Evolutionary conservation across 2,329 filamentous ascomycete species (phyloP).

Genomic region (Rugonectria rugulosa): DNA sequence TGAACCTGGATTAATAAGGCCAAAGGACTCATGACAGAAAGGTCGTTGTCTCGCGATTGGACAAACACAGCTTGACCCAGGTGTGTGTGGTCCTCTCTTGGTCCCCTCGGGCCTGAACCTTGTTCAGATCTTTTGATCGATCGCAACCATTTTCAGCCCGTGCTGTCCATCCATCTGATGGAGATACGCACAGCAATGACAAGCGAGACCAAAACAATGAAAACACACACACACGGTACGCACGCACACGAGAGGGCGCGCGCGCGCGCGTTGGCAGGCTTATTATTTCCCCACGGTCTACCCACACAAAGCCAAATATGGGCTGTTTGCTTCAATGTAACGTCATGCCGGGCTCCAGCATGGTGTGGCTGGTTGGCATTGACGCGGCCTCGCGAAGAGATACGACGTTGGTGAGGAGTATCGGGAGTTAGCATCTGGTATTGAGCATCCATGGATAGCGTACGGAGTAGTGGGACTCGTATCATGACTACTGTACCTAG

Average conservation of each 20-base stretch:
- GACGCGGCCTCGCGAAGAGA: constrained; percentile 10
- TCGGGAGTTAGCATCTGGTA: neutral
- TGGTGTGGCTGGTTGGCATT: constrained; percentile 21
- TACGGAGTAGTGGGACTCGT: too few species aligned
- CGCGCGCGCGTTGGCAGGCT: neutral
- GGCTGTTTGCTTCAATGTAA: constrained; percentile 11
- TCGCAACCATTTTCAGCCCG: constrained; percentile 5
- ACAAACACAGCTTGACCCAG: neutral
- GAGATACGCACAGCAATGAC: neutral
- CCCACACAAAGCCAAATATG: neutral
- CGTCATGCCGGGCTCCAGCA: constrained; percentile 5
- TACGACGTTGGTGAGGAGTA: constrained; percentile 2
- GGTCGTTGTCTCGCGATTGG: constrained; percentile 12
- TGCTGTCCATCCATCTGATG: neutral
- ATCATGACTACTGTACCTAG: too few species aligned
- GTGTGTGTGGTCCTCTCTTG: neutral
- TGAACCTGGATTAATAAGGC: neutral
- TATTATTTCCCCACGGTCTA: constrained; percentile 14
- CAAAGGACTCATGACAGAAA: neutral
- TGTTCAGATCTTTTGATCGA: constrained; percentile 17
- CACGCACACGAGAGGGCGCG: too few species aligned
- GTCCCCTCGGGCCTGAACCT: constrained; percentile 4
- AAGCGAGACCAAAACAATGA: too few species aligned
- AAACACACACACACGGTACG: too few species aligned
- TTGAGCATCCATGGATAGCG: too few species aligned